phyloP scores from a whole-genome alignment of 495 filamentous ascomycete species.

The Apiosordaria backusii region DNA sequence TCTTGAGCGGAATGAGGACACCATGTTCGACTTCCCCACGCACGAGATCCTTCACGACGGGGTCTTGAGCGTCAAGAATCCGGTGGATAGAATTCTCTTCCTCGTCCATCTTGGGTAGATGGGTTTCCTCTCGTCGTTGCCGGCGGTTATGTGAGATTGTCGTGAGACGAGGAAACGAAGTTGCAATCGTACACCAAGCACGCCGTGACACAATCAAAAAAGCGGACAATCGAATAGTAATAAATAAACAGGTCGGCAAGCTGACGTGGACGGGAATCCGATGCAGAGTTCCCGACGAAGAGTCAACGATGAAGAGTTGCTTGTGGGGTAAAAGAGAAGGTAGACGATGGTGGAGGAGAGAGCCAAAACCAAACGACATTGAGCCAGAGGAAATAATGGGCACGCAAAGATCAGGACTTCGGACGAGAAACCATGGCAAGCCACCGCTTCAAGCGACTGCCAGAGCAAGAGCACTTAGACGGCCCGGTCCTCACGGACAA shows the following conservation, averaged over 20 bases:
- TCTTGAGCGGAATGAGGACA: conserved; percentile 54
- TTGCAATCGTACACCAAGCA: conserved; percentile 1
- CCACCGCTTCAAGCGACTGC: conserved; percentile 15
- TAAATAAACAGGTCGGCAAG: background rate
- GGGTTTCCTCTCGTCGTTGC: background rate
- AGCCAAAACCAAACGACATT: conserved; percentile 1
- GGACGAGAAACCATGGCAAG: conserved; percentile 20
- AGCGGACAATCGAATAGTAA: background rate
- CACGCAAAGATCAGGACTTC: background rate
- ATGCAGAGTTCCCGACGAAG: background rate
- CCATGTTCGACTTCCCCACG: conserved; percentile 32
- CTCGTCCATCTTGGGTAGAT: conserved; percentile 25
- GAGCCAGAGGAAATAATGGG: conserved; percentile 4
- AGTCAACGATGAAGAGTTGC: background rate
- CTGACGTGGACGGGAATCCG: background rate
- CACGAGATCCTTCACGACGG: conserved; percentile 29
- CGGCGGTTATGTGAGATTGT: background rate
- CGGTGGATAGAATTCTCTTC: conserved; percentile 23
- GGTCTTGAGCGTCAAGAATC: conserved; percentile 30
- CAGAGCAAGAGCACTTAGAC: conserved; percentile 28
- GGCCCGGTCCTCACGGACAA: background rate
- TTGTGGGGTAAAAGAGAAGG: conserved; percentile 4
- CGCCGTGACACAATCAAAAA: background rate
- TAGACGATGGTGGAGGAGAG: background rate
- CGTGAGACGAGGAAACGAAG: background rate